Percentiles rank a stretch among this genome's conserved stretches.
These are phyloP conservation scores for Quercus variabilis DNA, from an alignment of 306 rosid genomes.

Conservation along the genomic window DNA sequence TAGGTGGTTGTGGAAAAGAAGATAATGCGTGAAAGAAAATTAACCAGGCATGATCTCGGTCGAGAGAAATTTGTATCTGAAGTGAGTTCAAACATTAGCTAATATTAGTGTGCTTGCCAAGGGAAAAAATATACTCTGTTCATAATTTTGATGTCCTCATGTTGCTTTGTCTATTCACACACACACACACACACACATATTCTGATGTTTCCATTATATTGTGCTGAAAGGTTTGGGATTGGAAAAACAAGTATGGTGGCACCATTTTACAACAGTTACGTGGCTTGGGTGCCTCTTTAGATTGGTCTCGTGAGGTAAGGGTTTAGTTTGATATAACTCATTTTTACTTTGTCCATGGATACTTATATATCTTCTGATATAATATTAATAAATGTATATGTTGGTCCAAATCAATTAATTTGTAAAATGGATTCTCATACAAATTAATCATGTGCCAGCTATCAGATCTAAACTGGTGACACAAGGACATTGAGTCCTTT, in stretches of 20 bases:
- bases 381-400: no score
- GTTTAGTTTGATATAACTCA: neutral
- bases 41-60: constrained; percentile 84
- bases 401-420: no score
- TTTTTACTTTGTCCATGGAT: neutral
- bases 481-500: no score
- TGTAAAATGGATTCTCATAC: no score
- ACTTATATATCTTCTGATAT: no score
- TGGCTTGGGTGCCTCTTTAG: constrained; percentile 89
- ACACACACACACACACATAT: neutral
- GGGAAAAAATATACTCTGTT: neutral
- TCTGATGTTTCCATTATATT: constrained; percentile 17
- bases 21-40: constrained; percentile 75
- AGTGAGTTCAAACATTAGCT: constrained; percentile 42
- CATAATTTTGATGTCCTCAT: neutral
- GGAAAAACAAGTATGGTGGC: constrained; percentile 87
- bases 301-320: constrained; percentile 96
- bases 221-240: constrained; percentile 79
- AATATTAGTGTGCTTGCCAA: neutral
- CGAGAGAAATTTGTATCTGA: constrained; percentile 71
- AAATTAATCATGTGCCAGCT: no score
- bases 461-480: no score
- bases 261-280: constrained; percentile 81
- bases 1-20: constrained; percentile 99
- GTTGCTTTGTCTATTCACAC: neutral